phyloP scores from a whole-genome alignment of 1,284 basidiomycete species.

The Tilletia indica region DNA sequence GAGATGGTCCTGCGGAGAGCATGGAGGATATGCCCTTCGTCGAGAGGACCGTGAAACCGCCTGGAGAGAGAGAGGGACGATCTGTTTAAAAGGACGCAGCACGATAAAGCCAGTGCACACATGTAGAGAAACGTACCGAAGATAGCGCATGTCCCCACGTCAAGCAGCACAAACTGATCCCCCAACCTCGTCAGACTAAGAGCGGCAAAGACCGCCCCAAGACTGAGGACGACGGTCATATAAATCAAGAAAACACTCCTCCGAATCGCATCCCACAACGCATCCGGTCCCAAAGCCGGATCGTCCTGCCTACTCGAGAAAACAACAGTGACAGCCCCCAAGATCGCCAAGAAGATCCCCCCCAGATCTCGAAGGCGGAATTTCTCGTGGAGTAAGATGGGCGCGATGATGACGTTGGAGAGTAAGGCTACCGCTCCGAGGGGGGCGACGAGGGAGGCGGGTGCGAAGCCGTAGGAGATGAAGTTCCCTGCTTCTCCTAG shows the following conservation, averaged over 20 bases:
- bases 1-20: conserved; percentile 34
- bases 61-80: conserved; percentile 55
- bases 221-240: conserved; percentile 26
- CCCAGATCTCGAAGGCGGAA: conserved; percentile 71
- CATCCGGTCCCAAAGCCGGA: conserved; percentile 35
- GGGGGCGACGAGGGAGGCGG: conserved; percentile 90
- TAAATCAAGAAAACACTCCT: conserved; percentile 48
- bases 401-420: conserved; percentile 91
- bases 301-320: conserved; percentile 65
- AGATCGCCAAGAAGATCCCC: conserved; percentile 60
- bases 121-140: conserved; percentile 65
- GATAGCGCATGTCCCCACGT: conserved; percentile 81
- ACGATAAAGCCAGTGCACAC: too few relatives aligned
- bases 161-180: conserved; percentile 72
- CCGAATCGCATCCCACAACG: conserved; percentile 41
- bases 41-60: conserved; percentile 88
- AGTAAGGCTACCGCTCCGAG: conserved; percentile 80
- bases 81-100: too few relatives aligned
- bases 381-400: conserved; percentile 66
- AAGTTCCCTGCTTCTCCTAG: conserved; percentile 90
- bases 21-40: conserved; percentile 90
- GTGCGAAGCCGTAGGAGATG: conserved; percentile 74
- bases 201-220: conserved; percentile 31
- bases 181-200: conserved; percentile 65
- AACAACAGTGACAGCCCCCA: conserved; percentile 67